Conservation (phyloP, 345 rosid genomes). For the Salix brachista region DNA sequence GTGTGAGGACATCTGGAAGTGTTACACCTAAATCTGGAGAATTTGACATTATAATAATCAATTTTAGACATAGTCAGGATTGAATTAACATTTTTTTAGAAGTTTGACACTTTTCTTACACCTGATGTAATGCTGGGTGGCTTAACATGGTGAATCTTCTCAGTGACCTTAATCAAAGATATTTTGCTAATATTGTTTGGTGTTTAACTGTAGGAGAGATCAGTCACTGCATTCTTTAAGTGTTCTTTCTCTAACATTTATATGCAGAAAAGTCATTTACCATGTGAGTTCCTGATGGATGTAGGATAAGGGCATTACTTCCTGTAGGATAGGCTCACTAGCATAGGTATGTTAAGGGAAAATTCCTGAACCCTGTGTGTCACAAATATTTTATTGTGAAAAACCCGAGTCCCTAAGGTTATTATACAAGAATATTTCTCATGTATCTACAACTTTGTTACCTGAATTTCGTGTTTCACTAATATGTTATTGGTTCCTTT, state of each 20-base stretch:
- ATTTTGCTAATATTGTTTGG: not conserved
- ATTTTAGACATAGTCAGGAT: not conserved
- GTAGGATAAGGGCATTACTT: not conserved
- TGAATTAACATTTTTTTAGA: not conserved
- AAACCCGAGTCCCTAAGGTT: not conserved
- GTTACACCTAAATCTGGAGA: not conserved
- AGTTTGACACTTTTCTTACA: not conserved
- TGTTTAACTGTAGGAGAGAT: not conserved
- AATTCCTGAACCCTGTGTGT: not conserved
- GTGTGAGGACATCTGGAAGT: not conserved
- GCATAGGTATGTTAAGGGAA: not conserved
- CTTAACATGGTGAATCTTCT: not conserved
- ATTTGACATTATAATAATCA: not conserved
- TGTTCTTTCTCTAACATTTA: not conserved
- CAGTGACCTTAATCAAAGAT: not conserved
- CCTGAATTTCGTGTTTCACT: not conserved
- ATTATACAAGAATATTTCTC: not conserved
- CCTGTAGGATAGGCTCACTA: not conserved
- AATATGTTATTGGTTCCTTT: not conserved
- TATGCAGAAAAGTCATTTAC: not conserved
- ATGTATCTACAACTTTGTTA: not conserved
- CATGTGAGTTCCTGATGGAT: not conserved
- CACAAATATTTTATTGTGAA: not conserved
- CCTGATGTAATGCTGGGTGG: not conserved
- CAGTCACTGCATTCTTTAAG: not conserved